Conservation (phyloP, 2,329 filamentous ascomycete genomes). For the Ramichloridium luteum region DNA sequence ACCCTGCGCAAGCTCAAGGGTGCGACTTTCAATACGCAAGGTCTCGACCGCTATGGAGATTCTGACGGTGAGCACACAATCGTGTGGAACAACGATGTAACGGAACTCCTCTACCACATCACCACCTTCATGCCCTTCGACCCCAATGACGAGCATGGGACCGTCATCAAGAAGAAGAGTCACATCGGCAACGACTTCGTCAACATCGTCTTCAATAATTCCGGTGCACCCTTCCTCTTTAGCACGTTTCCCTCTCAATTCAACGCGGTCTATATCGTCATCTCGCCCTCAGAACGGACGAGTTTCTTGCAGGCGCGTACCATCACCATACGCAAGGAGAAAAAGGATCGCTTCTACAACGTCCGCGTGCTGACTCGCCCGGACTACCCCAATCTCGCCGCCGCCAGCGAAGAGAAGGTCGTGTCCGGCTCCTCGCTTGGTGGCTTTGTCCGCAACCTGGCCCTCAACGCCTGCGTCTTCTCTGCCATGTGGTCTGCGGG, state of each 20-base stretch:
- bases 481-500: conserved; percentile 66
- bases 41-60: conserved; percentile 65
- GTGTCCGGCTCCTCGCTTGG: conserved; percentile 72
- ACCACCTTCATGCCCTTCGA: conserved; percentile 96
- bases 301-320: conserved; percentile 57
- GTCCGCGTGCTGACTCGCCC: conserved; percentile 81
- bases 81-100: conserved; percentile 89
- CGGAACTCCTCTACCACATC: conserved; percentile 90
- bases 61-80: conserved; percentile 79
- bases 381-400: conserved; percentile 83
- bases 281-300: conserved; percentile 71
- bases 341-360: conserved; percentile 56
- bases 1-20: conserved; percentile 69
- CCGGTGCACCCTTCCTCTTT: conserved; percentile 72
- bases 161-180: conserved; percentile 59
- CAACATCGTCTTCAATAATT: conserved; percentile 97
- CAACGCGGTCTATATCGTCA: conserved; percentile 94
- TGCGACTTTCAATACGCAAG: conserved; percentile 84
- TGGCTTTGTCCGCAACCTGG: conserved; percentile 71
- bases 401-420: conserved; percentile 79
- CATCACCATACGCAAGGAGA: conserved; percentile 22
- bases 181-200: conserved; percentile 98
- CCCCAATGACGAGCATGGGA: conserved; percentile 54
- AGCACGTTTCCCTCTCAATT: conserved; percentile 90
- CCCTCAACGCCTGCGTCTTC: conserved; percentile 88